Evolutionary conservation across 768 basidiomycete genomes (phyloP).

Genomic region (Agrocybe pediades): DNA sequence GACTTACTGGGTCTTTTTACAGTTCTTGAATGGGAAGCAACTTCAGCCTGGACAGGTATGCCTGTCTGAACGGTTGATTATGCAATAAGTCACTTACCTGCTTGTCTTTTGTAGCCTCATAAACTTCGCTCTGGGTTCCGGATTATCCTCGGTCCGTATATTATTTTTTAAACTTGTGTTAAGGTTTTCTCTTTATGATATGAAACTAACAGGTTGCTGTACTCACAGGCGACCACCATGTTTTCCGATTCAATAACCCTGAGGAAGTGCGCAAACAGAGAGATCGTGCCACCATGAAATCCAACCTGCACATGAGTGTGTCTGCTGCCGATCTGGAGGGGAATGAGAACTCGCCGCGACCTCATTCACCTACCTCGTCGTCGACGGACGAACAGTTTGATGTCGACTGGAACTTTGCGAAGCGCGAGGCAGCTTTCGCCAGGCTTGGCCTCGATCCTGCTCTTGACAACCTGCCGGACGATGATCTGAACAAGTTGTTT

Average conservation of each 20-base stretch:
- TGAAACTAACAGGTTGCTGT: conserved; percentile 1
- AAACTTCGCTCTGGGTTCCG: conserved; percentile 94
- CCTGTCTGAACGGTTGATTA: conserved; percentile 8
- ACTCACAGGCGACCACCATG: conserved; percentile 84
- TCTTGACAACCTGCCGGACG: conserved; percentile 90
- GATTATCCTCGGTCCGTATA: conserved; percentile 89
- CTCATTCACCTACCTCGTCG: conserved; percentile 74
- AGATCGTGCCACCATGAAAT: conserved; percentile 76
- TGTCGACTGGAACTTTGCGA: conserved; percentile 97
- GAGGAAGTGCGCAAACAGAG: conserved; percentile 92
- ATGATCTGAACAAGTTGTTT: conserved; percentile 91
- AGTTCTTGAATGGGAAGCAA: conserved; percentile 96
- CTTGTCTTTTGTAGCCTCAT: conserved; percentile 51
- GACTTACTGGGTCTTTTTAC: conserved; percentile 4
- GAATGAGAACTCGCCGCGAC: conserved; percentile 63
- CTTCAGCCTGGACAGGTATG: conserved; percentile 74
- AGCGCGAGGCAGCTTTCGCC: conserved; percentile 90
- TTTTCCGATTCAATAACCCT: conserved; percentile 96
- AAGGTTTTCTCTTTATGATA: conserved; percentile 4
- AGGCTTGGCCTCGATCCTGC: conserved; percentile 86
- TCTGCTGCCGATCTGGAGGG: conserved; percentile 69
- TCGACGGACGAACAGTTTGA: conserved; percentile 67
- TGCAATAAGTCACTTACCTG: conserved; percentile 5
- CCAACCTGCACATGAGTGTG: conserved; percentile 64
- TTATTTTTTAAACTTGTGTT: too few species aligned